These are phyloP conservation scores for Dendryphion nanum DNA, from an alignment of 2,329 filamentous ascomycete species.

Conservation along the genomic window DNA sequence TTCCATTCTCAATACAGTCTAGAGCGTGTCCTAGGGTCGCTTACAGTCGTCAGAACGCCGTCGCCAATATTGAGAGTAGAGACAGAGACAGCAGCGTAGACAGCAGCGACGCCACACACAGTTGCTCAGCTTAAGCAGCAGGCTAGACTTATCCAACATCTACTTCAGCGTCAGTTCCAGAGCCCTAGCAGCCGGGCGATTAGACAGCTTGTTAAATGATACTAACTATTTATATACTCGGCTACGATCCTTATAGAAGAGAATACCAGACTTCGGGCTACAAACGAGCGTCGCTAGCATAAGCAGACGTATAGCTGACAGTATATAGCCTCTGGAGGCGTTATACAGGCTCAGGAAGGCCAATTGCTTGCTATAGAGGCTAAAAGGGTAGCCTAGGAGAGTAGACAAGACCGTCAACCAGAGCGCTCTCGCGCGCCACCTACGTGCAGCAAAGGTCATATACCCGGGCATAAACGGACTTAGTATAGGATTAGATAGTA, in stretches of 20 bases:
- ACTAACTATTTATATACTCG: slow-evolving; percentile 8
- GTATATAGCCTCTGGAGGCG: slow-evolving; percentile 9
- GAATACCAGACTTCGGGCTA: neutral
- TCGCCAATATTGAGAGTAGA: slow-evolving; percentile 11
- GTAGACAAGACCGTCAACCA: neutral
- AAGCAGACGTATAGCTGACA: slow-evolving; percentile 2
- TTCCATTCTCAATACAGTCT: slow-evolving; percentile 7
- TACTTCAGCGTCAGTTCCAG: slow-evolving; percentile 13
- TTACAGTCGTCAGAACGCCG: slow-evolving; percentile 11
- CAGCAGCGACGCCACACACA: slow-evolving; percentile 16
- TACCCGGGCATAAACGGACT: neutral
- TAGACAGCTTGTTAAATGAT: slow-evolving; percentile 14
- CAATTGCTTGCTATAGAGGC: slow-evolving; percentile 1
- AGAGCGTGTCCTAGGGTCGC: slow-evolving; percentile 15
- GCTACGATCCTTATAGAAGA: neutral
- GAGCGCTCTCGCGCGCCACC: neutral
- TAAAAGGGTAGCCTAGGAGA: slow-evolving; percentile 1
- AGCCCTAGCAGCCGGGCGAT: slow-evolving; percentile 15
- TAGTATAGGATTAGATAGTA: neutral
- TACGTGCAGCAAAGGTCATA: neutral
- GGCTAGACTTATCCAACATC: slow-evolving; percentile 10
- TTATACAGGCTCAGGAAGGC: slow-evolving; percentile 5
- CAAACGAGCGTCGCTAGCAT: slow-evolving; percentile 1
- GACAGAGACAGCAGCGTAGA: slow-evolving; percentile 7
- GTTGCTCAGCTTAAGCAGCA: slow-evolving; percentile 18